Base-by-base conservation (phyloP, 495 filamentous ascomycete species). In the Paragyromitra xinjiangensis region DNA sequence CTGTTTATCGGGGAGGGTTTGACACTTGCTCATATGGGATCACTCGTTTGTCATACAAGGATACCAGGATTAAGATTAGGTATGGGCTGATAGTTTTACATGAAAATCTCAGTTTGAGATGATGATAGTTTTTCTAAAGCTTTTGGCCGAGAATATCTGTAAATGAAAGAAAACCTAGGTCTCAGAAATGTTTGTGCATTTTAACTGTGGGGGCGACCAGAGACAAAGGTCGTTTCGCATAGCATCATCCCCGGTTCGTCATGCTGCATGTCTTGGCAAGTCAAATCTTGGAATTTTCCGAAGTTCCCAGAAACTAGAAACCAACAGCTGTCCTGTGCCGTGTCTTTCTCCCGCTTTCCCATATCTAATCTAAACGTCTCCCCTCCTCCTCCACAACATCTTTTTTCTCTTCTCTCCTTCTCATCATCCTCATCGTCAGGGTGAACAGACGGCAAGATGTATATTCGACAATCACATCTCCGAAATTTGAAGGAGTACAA, bases 401-500 rank as follows among this genome's bases (percentile, higher is more conserved):
- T 34, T 34, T 34, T 56, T 51, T 22, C 7, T 51, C 44, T 61
- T 40, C 42, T 45, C 56, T 11, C 29, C 45, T 22, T 59, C 42
- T 45, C 74, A 16, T 34, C 66, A 69, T 58, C 48, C 73, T 67
- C 61, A 64, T 40, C 24, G 39, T 48, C 59, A 34, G 37, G 64
- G 51, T 55, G 56, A 75, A 58, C 22, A 73, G 34, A 45, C 66
- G 56, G 22, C 48, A 75, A 63, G 34, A 82, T 94, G 73, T 99
- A 98, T 88, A 93, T 99, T 62, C 93, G 95, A 66, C 92, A 97
- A 84, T 90, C 94, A 81, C 89, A 92, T 83, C 90, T 99, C 72
- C 90, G 90, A n/a, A 93, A 93, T 81, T 86, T 99, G 48, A 90
- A 91, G 84, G 86, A 91, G 81, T 99, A 99, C 88, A 93, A 95